Percentiles rank a stretch among this genome's conserved stretches.
phyloP scores from a whole-genome alignment of 139 green algal species.

The Chlorella sp. region DNA sequence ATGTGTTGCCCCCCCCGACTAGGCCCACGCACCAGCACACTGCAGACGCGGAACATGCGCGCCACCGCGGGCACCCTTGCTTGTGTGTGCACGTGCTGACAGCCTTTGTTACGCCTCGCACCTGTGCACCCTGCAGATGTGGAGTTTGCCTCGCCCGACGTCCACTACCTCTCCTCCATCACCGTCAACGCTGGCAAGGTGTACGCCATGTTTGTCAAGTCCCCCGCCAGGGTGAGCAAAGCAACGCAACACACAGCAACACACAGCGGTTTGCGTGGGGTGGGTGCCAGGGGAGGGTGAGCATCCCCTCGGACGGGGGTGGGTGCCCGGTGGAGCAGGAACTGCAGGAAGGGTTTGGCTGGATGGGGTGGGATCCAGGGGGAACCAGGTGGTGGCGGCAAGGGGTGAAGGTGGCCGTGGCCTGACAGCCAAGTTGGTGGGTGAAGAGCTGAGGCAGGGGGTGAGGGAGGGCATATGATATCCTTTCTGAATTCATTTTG shows the following conservation, averaged over 20 bases:
- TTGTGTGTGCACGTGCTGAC: too few species aligned
- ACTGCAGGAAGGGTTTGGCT: background rate
- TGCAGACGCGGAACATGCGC: too few species aligned
- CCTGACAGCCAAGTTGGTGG: too few species aligned
- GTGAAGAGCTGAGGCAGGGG: too few species aligned
- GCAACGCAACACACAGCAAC: background rate
- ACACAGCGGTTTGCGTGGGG: background rate
- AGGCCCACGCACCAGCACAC: too few species aligned
- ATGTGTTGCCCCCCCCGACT: too few species aligned
- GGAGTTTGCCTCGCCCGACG: slow-evolving; percentile 63
- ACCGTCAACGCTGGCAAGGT: slow-evolving; percentile 82
- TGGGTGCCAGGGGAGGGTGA: background rate
- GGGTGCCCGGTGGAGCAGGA: background rate
- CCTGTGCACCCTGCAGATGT: slow-evolving; percentile 32
- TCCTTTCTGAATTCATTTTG: too few species aligned
- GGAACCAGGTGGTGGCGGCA: background rate
- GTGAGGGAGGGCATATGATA: too few species aligned
- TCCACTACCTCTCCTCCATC: slow-evolving; percentile 75
- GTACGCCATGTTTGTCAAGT: slow-evolving; percentile 69
- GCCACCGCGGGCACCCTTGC: too few species aligned
- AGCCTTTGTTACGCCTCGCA: background rate
- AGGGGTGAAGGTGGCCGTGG: background rate
- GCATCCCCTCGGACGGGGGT: background rate
- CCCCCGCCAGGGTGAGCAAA: slow-evolving; percentile 35
- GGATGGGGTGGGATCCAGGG: background rate